Evolutionary conservation across 371 early-diverging fungal genomes (phyloP), one percentile per base, ranked within the genome.

Genomic region (Smittium mucronatum): DNA sequence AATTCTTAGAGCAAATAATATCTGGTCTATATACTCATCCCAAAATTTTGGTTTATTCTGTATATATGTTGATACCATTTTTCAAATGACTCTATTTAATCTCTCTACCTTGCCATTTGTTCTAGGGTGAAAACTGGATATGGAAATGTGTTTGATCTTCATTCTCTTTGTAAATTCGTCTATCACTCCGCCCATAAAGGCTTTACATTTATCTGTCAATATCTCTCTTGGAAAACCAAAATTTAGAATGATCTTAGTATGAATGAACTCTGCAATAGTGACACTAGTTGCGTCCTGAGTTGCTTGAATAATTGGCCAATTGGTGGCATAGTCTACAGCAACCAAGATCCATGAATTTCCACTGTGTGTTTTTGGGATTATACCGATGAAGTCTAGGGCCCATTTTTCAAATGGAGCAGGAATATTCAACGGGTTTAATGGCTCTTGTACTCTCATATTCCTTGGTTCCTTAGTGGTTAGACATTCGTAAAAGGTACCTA

Each of bases 241-340:
- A 0, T 57, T 30, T 1, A 68, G 31, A 21, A 83, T 70, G 15
- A 83, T 71, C 0, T 78, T 70, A n/a, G 78, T 61, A 30, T 78
- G 79, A 0, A 81, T 32, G 68, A 82, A 81, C 0, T 69, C 57
- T 11, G 75, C 75, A 2, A 80, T 75, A 0, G 70, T 69, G 1
- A 67, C 63, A 21, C 70, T 73, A 0, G 74, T 69, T 0, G 75
- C 74, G 5, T 67, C 63, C 1, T 69, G 70, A 26, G 80, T 28
- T 5, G 82, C 79, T 26, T 28, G 66, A 0, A 81, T 81, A 15
- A 80, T 65, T 0, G 78, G 73, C 81, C 82, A 82, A 57, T 73
- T 73, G 0, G 81, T 80, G 0, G 72, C 69, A 47, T 77, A 69
- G 58, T 85, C 85, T 34, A 80, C 75, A 8, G 81, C 83, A 0